Evolutionary conservation across 371 early-diverging fungal species (phyloP).

Genomic region (Encephalitozoon hellem): DNA sequence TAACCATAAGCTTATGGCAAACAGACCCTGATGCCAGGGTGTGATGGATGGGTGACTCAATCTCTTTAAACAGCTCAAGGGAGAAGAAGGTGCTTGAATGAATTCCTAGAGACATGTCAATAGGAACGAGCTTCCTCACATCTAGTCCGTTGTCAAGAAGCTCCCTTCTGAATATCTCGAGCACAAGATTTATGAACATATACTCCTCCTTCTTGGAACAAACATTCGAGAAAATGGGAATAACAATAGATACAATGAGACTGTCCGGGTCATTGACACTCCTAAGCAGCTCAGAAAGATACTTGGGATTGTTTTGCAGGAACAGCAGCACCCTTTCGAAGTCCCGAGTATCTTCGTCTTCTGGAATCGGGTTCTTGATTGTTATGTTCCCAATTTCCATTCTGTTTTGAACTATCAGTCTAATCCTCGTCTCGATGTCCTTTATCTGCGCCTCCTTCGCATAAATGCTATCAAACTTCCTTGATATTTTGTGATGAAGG

Average conservation of each 20-base stretch:
- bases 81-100: constrained; percentile 20
- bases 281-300: constrained; percentile 71
- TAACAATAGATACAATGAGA: constrained; percentile 73
- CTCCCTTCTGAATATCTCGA: constrained; percentile 13
- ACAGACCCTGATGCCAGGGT: neutral
- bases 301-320: constrained; percentile 83
- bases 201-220: constrained; percentile 90
- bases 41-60: constrained; percentile 15
- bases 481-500: constrained; percentile 61
- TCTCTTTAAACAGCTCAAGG: constrained; percentile 3
- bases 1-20: neutral
- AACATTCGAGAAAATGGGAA: constrained; percentile 85
- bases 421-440: constrained; percentile 82
- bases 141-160: neutral
- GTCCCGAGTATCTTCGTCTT: constrained; percentile 61
- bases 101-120: constrained; percentile 11
- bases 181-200: constrained; percentile 76
- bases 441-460: constrained; percentile 70
- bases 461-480: constrained; percentile 73
- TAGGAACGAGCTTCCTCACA: neutral
- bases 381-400: constrained; percentile 76
- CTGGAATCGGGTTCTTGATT: constrained; percentile 56
- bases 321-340: constrained; percentile 84
- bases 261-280: constrained; percentile 65
- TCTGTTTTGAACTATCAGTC: constrained; percentile 83